These are phyloP conservation scores for Didymella pomorum DNA, from an alignment of 2,329 filamentous ascomycete species.

Conservation along the genomic window DNA sequence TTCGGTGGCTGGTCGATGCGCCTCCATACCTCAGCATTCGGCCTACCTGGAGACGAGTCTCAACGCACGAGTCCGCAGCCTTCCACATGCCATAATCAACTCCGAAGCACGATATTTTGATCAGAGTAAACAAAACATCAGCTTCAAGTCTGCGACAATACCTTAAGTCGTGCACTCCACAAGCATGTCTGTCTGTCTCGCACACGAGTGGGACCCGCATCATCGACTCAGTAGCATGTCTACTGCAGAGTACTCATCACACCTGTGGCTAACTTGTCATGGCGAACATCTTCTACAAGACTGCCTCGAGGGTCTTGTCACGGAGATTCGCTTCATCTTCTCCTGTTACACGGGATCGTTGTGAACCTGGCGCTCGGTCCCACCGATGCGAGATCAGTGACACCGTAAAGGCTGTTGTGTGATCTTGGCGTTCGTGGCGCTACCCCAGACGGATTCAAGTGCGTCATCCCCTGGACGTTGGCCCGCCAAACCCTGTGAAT, in stretches of 20 bases:
- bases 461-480: constrained; percentile 41
- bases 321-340: constrained; percentile 29
- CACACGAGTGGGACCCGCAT: constrained; percentile 3
- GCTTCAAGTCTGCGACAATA: constrained; percentile 7
- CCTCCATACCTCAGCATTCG: not conserved
- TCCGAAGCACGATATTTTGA: not conserved
- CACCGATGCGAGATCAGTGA: constrained; percentile 51
- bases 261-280: not conserved
- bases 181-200: not conserved
- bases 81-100: not conserved
- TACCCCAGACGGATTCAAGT: constrained; percentile 39
- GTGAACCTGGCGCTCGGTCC: constrained; percentile 47
- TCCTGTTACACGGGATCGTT: constrained; percentile 45
- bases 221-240: constrained; percentile 6
- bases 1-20: not conserved
- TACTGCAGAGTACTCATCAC: not conserved
- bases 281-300: constrained; percentile 1
- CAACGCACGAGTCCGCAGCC: not conserved
- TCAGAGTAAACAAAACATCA: not conserved
- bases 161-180: not conserved
- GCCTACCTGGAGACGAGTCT: not conserved
- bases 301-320: constrained; percentile 18
- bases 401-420: constrained; percentile 39
- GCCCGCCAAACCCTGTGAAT: constrained; percentile 31
- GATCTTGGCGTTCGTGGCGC: constrained; percentile 44